A percentile compares a stretch with the other conserved stretches of the same genome.
Evolutionary conservation across 2,329 filamentous ascomycete genomes (phyloP).

Genomic region (Fusarium veterinarium): DNA sequence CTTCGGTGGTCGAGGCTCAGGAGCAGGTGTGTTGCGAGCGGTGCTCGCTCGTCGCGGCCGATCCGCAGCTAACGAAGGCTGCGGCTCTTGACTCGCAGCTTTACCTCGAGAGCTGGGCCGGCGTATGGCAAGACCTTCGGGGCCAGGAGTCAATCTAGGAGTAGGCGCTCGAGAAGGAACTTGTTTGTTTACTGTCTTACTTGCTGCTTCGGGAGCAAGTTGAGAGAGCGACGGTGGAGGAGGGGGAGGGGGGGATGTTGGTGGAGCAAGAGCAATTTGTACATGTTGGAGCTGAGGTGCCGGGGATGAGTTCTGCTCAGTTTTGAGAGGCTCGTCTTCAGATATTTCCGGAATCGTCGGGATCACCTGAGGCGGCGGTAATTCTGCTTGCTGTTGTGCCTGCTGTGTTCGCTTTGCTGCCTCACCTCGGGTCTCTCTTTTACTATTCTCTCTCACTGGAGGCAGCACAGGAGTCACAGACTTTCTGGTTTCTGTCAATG

Average conservation of each 20-base stretch:
- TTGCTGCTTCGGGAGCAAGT: slow-evolving; percentile 36
- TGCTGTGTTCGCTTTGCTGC: slow-evolving; percentile 56
- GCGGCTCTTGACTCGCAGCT: slow-evolving; percentile 63
- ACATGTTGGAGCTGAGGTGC: slow-evolving; percentile 38
- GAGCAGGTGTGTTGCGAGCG: slow-evolving; percentile 67
- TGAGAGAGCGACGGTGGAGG: slow-evolving; percentile 18
- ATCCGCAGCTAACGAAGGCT: slow-evolving; percentile 61
- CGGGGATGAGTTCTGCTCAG: slow-evolving; percentile 34
- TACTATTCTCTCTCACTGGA: slow-evolving; percentile 48
- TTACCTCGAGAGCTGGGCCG: slow-evolving; percentile 66
- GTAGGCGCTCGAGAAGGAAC: slow-evolving; percentile 51
- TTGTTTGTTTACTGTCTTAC: slow-evolving; percentile 35
- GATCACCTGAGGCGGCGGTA: slow-evolving; percentile 7
- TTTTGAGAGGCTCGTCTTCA: slow-evolving; percentile 34
- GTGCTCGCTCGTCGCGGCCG: slow-evolving; percentile 67
- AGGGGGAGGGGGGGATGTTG: slow-evolving; percentile 3
- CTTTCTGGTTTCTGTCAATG: slow-evolving; percentile 49
- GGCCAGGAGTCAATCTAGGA: slow-evolving; percentile 48
- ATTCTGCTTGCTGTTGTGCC: slow-evolving; percentile 39
- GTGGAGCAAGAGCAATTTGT: neutral
- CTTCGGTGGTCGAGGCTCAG: slow-evolving; percentile 62
- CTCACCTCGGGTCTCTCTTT: slow-evolving; percentile 60
- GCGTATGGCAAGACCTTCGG: slow-evolving; percentile 52
- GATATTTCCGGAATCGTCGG: slow-evolving; percentile 9
- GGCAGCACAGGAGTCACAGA: slow-evolving; percentile 49